These are phyloP conservation scores for Stylonectria norvegica DNA, from an alignment of 2,329 filamentous ascomycete genomes.

Conservation along the genomic window DNA sequence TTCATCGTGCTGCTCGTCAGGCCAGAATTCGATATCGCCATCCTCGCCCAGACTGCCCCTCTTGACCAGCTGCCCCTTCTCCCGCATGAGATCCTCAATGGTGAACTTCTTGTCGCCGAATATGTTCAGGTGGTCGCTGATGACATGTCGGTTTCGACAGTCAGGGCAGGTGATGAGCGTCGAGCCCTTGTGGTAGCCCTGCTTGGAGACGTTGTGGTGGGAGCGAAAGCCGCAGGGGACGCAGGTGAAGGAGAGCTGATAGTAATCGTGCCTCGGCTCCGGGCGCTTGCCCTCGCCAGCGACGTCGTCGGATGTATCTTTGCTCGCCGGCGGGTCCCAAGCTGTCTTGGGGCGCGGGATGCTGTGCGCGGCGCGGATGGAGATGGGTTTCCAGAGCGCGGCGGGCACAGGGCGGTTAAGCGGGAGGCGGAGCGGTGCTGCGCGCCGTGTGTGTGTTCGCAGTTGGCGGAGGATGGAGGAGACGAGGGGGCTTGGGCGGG, in stretches of 20 bases:
- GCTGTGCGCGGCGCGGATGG: constrained; percentile 32
- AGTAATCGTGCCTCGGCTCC: constrained; percentile 56
- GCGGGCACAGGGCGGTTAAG: constrained; percentile 6
- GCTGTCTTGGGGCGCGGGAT: constrained; percentile 39
- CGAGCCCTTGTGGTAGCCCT: constrained; percentile 89
- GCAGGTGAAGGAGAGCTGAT: constrained; percentile 90
- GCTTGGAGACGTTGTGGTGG: constrained; percentile 84
- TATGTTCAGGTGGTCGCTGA: constrained; percentile 80
- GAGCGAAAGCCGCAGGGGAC: constrained; percentile 77
- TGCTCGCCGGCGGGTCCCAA: constrained; percentile 17
- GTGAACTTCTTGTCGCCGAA: constrained; percentile 69
- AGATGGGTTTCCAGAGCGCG: constrained; percentile 11
- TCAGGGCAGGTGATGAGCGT: constrained; percentile 83
- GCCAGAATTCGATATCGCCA: constrained; percentile 92
- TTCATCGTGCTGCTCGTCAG: constrained; percentile 53
- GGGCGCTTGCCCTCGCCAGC: constrained; percentile 30
- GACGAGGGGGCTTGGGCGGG: constrained; percentile 20
- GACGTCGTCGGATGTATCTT: constrained; percentile 14
- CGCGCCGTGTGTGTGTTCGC: constrained; percentile 13
- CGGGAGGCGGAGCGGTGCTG: constrained; percentile 10
- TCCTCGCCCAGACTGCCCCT: constrained; percentile 68
- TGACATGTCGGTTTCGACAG: constrained; percentile 85
- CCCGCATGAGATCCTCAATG: constrained; percentile 72
- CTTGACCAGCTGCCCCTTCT: constrained; percentile 72
- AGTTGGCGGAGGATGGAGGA: constrained; percentile 19